Evolutionary conservation across 768 basidiomycete species (phyloP).

Genomic region (Lanmaoa pseudosensibilis): DNA sequence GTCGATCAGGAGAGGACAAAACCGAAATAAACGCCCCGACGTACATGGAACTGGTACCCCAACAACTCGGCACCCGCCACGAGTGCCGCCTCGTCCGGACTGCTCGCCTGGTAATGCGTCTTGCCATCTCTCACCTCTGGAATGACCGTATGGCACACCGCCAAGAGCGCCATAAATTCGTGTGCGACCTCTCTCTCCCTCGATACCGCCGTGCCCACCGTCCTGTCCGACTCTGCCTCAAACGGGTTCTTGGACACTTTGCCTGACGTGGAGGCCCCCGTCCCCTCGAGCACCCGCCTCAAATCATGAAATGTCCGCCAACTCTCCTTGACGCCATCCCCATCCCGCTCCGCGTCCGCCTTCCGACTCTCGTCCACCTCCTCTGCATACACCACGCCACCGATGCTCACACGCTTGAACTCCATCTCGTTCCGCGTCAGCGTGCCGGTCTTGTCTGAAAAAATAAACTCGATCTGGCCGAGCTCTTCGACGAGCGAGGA

Average conservation of each 20-base stretch:
- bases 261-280: not conserved
- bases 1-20: not conserved
- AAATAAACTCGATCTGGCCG: constrained; percentile 96
- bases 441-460: constrained; percentile 94
- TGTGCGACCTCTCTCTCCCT: constrained; percentile 53
- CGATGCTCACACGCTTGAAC: constrained; percentile 87
- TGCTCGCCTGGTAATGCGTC: constrained; percentile 91
- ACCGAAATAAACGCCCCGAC: constrained; percentile 33
- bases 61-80: constrained; percentile 91
- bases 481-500: constrained; percentile 98
- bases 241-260: constrained; percentile 54
- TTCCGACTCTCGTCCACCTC: constrained; percentile 84
- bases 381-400: constrained; percentile 86
- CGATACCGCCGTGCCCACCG: not conserved
- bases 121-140: constrained; percentile 90
- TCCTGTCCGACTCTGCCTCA: constrained; percentile 30
- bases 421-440: constrained; percentile 99
- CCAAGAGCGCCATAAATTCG: constrained; percentile 80
- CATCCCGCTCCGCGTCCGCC: constrained; percentile 49
- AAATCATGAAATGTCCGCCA: constrained; percentile 85
- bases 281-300: constrained; percentile 50
- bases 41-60: constrained; percentile 91
- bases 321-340: constrained; percentile 44
- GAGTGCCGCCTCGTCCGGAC: constrained; percentile 96
- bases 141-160: constrained; percentile 98